phyloP scores from a whole-genome alignment of 2,329 filamentous ascomycete species.

The Harringtonia lauricola region DNA sequence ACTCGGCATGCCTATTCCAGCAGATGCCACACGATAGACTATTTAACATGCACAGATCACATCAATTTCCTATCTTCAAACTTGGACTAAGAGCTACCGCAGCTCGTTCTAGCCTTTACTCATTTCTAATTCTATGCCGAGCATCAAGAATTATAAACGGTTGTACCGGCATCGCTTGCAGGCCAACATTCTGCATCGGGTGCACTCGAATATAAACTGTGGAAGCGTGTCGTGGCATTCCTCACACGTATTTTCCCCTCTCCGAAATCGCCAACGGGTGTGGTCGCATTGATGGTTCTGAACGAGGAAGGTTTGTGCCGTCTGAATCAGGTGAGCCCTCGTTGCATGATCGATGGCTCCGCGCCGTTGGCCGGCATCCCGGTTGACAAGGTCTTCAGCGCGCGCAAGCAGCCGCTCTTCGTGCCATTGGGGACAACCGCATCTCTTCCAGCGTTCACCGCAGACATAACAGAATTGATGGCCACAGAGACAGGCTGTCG shows the following conservation, averaged over 20 bases:
- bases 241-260: constrained; percentile 27
- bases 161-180: constrained; percentile 36
- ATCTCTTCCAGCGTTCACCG: constrained; percentile 28
- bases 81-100: too few species aligned
- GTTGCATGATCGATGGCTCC: neutral
- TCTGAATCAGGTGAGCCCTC: neutral
- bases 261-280: constrained; percentile 21
- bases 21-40: too few species aligned
- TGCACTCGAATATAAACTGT: constrained; percentile 34
- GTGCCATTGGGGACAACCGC: constrained; percentile 26
- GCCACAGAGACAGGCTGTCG: constrained; percentile 34
- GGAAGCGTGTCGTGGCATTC: constrained; percentile 29
- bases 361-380: constrained; percentile 6
- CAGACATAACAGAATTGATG: constrained; percentile 40
- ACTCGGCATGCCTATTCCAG: too few species aligned
- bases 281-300: constrained; percentile 30
- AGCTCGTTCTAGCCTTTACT: too few species aligned
- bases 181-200: constrained; percentile 29
- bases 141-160: neutral
- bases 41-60: too few species aligned
- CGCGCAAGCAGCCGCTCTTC: constrained; percentile 22
- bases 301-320: constrained; percentile 13
- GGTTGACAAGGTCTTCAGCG: constrained; percentile 20
- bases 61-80: too few species aligned
- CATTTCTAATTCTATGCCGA: too few species aligned